Percentiles rank a stretch among this genome's conserved stretches.
Conservation (phyloP, 495 filamentous ascomycete genomes). For the Penicillium cataractarum region DNA sequence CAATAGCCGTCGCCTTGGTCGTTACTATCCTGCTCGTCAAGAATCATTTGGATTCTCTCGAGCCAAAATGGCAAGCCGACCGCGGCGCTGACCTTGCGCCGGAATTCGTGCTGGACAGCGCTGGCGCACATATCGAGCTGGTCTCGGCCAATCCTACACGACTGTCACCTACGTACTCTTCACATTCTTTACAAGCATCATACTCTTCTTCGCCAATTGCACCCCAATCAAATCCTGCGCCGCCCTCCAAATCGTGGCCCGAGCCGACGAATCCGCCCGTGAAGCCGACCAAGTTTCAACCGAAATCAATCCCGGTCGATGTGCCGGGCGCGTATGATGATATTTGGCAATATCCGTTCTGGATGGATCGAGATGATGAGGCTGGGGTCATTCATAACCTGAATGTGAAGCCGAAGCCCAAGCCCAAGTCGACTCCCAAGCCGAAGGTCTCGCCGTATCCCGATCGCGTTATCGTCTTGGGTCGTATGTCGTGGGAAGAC, state of each 20-base stretch:
- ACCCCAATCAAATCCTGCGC: neutral
- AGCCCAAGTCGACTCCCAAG: slow-evolving; percentile 16
- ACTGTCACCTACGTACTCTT: neutral
- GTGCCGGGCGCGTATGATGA: slow-evolving; percentile 24
- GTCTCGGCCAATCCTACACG: slow-evolving; percentile 21
- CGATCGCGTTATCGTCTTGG: slow-evolving; percentile 44
- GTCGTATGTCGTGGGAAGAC: slow-evolving; percentile 41
- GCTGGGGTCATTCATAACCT: neutral
- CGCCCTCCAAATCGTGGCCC: slow-evolving; percentile 13
- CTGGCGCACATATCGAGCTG: slow-evolving; percentile 32
- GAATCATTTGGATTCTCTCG: slow-evolving; percentile 25
- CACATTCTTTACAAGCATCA: neutral
- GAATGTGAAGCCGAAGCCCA: slow-evolving; percentile 13
- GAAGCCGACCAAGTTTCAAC: slow-evolving; percentile 10
- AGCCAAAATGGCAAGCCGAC: slow-evolving; percentile 18
- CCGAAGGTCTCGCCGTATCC: slow-evolving; percentile 25
- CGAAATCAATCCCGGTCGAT: slow-evolving; percentile 24
- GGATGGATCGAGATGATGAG: neutral
- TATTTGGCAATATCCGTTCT: neutral
- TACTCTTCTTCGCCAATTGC: neutral
- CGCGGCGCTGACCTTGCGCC: neutral
- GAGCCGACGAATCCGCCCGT: slow-evolving; percentile 15
- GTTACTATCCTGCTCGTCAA: slow-evolving; percentile 24
- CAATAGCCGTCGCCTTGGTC: slow-evolving; percentile 21
- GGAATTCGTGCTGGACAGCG: slow-evolving; percentile 16